Percentiles rank a stretch among this genome's conserved stretches.
phyloP scores from a whole-genome alignment of 106 monocot species.

The Apostasia shenzhenica region DNA sequence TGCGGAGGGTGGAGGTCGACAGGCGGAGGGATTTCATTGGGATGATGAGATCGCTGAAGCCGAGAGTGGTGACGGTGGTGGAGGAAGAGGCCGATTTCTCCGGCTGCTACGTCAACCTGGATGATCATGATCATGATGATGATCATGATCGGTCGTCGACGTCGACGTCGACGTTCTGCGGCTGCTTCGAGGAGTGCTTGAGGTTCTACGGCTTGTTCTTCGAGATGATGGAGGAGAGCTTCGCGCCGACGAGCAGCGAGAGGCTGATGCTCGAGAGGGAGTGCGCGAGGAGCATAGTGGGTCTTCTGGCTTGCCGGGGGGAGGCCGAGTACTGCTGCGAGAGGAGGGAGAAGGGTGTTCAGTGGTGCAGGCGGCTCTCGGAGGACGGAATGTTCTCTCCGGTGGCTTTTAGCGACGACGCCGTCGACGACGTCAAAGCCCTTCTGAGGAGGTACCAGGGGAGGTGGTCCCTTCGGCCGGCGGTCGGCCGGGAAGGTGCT shows the following conservation, averaged over 20 bases:
- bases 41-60: constrained; percentile 16
- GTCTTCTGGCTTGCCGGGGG: constrained; percentile 23
- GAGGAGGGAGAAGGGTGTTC: constrained; percentile 45
- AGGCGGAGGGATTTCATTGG: constrained; percentile 23
- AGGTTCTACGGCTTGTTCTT: constrained; percentile 36
- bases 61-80: constrained; percentile 47
- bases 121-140: too few relatives aligned
- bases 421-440: constrained; percentile 33
- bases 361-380: constrained; percentile 33
- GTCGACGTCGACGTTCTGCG: background rate
- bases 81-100: constrained; percentile 57
- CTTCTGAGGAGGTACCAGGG: constrained; percentile 32
- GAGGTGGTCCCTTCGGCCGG: constrained; percentile 33
- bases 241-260: constrained; percentile 40
- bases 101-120: constrained; percentile 13
- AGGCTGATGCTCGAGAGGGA: constrained; percentile 53
- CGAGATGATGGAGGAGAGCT: constrained; percentile 58
- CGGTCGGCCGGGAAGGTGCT: background rate
- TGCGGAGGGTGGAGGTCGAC: constrained; percentile 15
- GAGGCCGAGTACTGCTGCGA: constrained; percentile 20
- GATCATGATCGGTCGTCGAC: too few relatives aligned
- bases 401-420: constrained; percentile 38
- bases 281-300: constrained; percentile 33
- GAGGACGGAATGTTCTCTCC: constrained; percentile 12
- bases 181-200: constrained; percentile 51